These are phyloP conservation scores for Brassica rapa DNA, from an alignment of 345 rosid genomes.

Conservation along the genomic window DNA sequence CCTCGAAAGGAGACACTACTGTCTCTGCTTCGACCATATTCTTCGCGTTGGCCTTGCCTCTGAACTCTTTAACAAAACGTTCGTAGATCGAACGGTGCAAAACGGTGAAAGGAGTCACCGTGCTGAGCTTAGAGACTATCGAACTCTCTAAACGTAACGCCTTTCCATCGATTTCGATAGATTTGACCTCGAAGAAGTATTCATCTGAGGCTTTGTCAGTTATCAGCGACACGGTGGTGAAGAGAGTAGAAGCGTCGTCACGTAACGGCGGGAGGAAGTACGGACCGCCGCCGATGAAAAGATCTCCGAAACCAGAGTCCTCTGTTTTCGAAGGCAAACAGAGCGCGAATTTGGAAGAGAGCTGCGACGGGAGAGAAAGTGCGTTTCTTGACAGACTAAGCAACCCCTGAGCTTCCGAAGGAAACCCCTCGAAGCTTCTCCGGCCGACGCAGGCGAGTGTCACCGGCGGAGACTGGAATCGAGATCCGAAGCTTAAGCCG, in stretches of 20 bases:
- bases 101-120: not conserved
- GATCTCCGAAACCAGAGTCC: not conserved
- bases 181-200: not conserved
- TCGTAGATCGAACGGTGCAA: not conserved
- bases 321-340: not conserved
- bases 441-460: not conserved
- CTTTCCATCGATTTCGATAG: not conserved
- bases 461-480: not conserved
- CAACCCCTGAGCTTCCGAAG: not conserved
- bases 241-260: not conserved
- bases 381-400: not conserved
- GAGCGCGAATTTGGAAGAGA: not conserved
- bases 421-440: not conserved
- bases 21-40: not conserved
- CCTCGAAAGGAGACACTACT: not conserved
- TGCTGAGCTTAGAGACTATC: constrained; percentile 25
- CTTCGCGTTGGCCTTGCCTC: not conserved
- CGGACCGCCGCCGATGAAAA: constrained; percentile 3
- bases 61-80: not conserved
- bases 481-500: not conserved
- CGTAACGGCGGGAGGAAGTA: not conserved
- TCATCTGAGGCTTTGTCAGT: not conserved
- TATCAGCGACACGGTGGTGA: not conserved
- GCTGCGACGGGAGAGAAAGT: constrained; percentile 5
- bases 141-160: not conserved